A percentile compares a stretch with the other conserved stretches of the same genome.
These are phyloP conservation scores for Beauveria scarabaeidicola DNA, from an alignment of 2,329 filamentous ascomycete genomes.

Conservation along the genomic window DNA sequence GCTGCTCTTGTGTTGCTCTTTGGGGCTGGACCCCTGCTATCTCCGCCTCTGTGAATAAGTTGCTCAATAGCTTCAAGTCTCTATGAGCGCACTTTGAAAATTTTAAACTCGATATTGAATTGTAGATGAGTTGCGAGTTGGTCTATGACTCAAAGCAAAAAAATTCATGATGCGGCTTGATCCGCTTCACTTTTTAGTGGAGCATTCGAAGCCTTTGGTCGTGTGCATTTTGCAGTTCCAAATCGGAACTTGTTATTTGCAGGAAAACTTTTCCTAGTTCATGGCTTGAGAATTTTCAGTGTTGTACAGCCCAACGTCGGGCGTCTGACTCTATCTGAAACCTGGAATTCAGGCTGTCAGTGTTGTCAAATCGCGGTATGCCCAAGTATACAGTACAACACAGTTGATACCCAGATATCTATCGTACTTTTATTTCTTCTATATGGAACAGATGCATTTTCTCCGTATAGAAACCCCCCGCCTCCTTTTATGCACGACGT, in stretches of 20 bases:
- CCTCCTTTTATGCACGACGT: neutral
- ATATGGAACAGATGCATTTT: neutral
- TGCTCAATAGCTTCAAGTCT: neutral
- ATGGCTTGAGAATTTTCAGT: too few species aligned
- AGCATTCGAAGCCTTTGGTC: neutral
- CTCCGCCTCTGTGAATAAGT: neutral
- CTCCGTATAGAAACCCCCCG: neutral
- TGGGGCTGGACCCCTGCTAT: neutral
- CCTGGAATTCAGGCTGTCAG: too few species aligned
- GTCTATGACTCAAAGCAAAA: conserved; percentile 9
- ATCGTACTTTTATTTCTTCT: neutral
- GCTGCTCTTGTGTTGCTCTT: neutral
- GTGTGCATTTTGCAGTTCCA: neutral
- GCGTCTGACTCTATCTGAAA: too few species aligned
- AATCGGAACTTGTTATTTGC: neutral
- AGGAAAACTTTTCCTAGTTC: too few species aligned
- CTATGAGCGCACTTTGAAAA: neutral
- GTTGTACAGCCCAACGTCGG: too few species aligned
- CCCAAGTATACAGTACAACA: too few species aligned
- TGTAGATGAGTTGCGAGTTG: neutral
- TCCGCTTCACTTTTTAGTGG: conserved; percentile 11
- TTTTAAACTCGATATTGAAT: neutral
- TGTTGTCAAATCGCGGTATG: too few species aligned
- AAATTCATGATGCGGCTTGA: conserved; percentile 5
- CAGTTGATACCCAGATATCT: neutral